These are phyloP conservation scores for Cicer arietinum DNA, from an alignment of 306 rosid genomes.

Conservation along the genomic window DNA sequence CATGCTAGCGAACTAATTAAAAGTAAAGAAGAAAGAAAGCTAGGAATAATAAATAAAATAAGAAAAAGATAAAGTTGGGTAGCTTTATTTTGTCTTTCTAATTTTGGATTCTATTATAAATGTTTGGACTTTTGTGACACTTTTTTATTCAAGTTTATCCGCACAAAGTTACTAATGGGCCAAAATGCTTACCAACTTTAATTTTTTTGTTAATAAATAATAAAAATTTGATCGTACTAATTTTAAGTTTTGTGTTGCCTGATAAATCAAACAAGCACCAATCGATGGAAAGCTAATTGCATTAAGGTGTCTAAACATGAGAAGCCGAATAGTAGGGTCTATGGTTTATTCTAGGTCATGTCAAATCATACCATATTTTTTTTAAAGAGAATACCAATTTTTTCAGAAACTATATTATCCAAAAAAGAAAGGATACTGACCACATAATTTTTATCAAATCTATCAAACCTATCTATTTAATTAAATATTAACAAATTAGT, in stretches of 20 bases:
- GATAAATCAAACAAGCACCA: background rate
- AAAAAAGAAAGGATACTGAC: no score
- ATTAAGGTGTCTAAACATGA: no score
- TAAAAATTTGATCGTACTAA: background rate
- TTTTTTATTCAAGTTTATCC: slow-evolving; percentile 34
- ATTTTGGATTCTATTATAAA: slow-evolving; percentile 50
- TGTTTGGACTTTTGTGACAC: slow-evolving; percentile 42
- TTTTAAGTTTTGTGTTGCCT: background rate
- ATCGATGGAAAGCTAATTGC: background rate
- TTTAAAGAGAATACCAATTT: no score
- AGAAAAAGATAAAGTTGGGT: slow-evolving; percentile 31
- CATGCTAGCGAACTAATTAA: slow-evolving; percentile 10
- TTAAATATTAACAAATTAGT: no score
- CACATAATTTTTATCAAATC: no score
- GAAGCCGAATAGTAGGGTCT: no score
- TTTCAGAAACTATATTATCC: no score
- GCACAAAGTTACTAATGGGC: slow-evolving; percentile 12
- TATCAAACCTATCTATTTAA: no score
- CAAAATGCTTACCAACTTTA: background rate
- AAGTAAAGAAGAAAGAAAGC: slow-evolving; percentile 9
- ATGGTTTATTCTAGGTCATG: no score
- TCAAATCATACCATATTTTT: no score
- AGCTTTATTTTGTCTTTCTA: slow-evolving; percentile 47
- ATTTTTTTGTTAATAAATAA: background rate
- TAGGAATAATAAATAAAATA: slow-evolving; percentile 13